Evolutionary conservation across 192 early-diverging fungal species (phyloP).

Genomic region (Podila minutissima): DNA sequence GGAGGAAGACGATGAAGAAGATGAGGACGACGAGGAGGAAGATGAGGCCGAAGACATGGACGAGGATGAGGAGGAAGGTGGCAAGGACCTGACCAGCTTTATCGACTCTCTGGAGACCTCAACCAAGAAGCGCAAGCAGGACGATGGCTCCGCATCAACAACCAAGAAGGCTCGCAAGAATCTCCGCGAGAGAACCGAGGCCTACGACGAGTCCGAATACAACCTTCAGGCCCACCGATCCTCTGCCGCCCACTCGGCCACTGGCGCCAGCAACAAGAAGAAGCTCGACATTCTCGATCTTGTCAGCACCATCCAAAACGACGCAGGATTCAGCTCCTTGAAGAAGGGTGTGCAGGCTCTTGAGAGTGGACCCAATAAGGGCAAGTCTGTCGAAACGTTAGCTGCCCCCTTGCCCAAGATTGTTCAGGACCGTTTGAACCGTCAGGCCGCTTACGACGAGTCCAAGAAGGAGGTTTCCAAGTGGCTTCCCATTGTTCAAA

Average conservation of each 20-base stretch:
- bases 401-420: slow-evolving; percentile 84
- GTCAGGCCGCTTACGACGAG: slow-evolving; percentile 86
- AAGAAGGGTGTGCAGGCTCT: slow-evolving; percentile 70
- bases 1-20: slow-evolving; percentile 25
- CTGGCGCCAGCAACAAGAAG: slow-evolving; percentile 58
- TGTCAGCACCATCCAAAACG: slow-evolving; percentile 71
- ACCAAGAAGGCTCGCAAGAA: slow-evolving; percentile 61
- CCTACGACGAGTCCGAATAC: slow-evolving; percentile 78
- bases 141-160: slow-evolving; percentile 27
- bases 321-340: slow-evolving; percentile 69
- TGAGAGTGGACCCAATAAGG: slow-evolving; percentile 58
- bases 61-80: slow-evolving; percentile 52
- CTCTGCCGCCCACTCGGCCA: slow-evolving; percentile 32
- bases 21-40: slow-evolving; percentile 50
- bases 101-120: slow-evolving; percentile 76
- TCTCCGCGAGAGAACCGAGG: slow-evolving; percentile 72
- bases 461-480: slow-evolving; percentile 84
- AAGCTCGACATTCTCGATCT: slow-evolving; percentile 83
- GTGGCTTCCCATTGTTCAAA: slow-evolving; percentile 85
- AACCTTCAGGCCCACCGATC: slow-evolving; percentile 62
- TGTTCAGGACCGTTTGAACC: slow-evolving; percentile 86
- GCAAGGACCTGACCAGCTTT: slow-evolving; percentile 65
- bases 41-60: slow-evolving; percentile 49
- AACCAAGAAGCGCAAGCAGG: slow-evolving; percentile 50
- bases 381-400: slow-evolving; percentile 57